Conservation (phyloP, 306 rosid species). For the Alnus rubra region DNA sequence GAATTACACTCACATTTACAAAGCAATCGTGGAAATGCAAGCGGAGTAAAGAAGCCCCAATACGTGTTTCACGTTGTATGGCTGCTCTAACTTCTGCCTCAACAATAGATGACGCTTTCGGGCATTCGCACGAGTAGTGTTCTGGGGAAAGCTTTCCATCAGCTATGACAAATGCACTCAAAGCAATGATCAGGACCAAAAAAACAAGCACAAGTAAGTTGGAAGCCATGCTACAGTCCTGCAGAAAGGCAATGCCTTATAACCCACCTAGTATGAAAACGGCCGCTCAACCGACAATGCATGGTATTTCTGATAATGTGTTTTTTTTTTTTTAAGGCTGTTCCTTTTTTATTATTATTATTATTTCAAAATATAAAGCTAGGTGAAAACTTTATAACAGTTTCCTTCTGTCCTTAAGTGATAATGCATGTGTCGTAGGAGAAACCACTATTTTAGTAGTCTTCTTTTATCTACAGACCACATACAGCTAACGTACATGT, state of each 20-base stretch:
- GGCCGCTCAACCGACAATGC: background rate
- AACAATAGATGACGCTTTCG: constrained; percentile 39
- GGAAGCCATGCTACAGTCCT: constrained; percentile 36
- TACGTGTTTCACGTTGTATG: constrained; percentile 39
- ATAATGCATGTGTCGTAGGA: background rate
- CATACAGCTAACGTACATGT: background rate
- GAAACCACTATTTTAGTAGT: background rate
- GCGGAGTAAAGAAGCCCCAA: constrained; percentile 62
- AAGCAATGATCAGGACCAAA: constrained; percentile 21
- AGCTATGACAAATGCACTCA: constrained; percentile 21
- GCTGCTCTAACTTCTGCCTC: constrained; percentile 40
- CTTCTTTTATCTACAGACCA: background rate
- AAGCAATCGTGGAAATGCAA: constrained; percentile 72
- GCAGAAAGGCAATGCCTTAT: constrained; percentile 4
- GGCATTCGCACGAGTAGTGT: constrained; percentile 44
- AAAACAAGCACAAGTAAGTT: constrained; percentile 22
- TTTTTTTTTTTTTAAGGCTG: too few species aligned
- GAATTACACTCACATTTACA: constrained; percentile 45
- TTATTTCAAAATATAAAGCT: too few species aligned
- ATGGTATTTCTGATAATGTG: too few species aligned
- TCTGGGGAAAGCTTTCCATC: constrained; percentile 28
- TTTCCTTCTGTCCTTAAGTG: background rate
- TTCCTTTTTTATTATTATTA: too few species aligned
- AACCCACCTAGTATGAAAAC: background rate
- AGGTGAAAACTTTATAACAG: background rate